Base-by-base conservation (phyloP, 768 basidiomycete species). In the Amanita thiersii region DNA sequence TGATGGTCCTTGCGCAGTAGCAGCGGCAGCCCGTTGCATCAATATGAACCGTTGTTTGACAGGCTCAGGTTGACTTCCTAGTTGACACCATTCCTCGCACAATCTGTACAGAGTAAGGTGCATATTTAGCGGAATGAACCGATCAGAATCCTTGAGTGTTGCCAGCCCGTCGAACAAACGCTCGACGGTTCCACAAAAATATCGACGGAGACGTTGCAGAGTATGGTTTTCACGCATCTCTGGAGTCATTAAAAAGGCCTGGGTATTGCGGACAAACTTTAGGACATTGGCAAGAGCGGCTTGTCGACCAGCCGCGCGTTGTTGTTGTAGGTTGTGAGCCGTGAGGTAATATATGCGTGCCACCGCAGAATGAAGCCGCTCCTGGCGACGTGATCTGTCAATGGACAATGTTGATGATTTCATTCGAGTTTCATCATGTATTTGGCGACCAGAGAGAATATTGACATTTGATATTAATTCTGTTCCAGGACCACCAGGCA, bases 31-130 rank as follows among this genome's bases (percentile, higher is more conserved):
- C 48, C 74, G 76, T 52, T 87, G 78, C 77, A 91, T 90, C 42
- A 73, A 53, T 18, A 75, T 69, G 31, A 82, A 63, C 36, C 86
- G 72, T 40, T 80, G 83, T 56, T 79, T 83, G 28, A 76, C 73
- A n/a, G 65, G 61, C 47, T 90, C 86, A 1, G 77, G 70, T 51
- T 86, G 79, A 21, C 78, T 72, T 4, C 88, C 91, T 34, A 85
- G 68, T 52, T 88, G 81, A 58, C 91, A 94, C 92, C 92, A 96
- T 52, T 92, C 89, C 59, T 93, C 89, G 50, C 89, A 92, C 28
- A 90, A 65, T 24, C 82, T 77, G 60, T 87, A 94, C 23, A 94
- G 61, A 2, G 81, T 72, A 5, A 92, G 70, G 53, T 89, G 79
- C 65, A 81, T 81, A 44, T 85, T 75, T 3, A 72, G 65, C 1